Conservation (phyloP, 176 grass and related monocot genomes). For the Phragmites australis region DNA sequence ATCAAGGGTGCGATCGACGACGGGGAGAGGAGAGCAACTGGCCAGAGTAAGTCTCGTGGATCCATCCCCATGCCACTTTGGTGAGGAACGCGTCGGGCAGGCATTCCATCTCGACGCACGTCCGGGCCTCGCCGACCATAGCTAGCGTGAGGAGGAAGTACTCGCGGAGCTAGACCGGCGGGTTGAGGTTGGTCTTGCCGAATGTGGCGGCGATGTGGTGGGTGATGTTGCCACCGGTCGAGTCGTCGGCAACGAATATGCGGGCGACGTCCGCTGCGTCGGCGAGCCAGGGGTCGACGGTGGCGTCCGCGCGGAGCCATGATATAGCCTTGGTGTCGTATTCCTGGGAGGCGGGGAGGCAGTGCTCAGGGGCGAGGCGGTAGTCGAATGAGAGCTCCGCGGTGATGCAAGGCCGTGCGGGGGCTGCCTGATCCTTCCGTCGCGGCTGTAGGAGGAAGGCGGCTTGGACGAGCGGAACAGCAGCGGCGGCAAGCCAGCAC, state of each 20-base stretch:
- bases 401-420: no score
- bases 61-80: no score
- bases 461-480: no score
- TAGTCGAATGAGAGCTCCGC: constrained; percentile 53
- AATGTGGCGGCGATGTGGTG: constrained; percentile 47
- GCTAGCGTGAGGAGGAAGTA: constrained; percentile 40
- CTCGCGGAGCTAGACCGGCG: constrained; percentile 37
- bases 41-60: no score
- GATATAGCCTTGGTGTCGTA: constrained; percentile 39
- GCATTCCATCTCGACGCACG: constrained; percentile 45
- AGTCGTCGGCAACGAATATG: constrained; percentile 56
- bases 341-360: constrained; percentile 48
- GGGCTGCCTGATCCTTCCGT: no score
- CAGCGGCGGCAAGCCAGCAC: no score
- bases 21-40: no score
- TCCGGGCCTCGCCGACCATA: constrained; percentile 33
- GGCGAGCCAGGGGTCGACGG: constrained; percentile 50
- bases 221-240: constrained; percentile 53
- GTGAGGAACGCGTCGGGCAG: constrained; percentile 18
- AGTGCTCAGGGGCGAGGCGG: constrained; percentile 57
- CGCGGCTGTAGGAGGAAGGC: no score
- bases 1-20: no score
- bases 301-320: constrained; percentile 32
- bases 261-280: constrained; percentile 43
- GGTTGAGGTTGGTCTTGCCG: neutral